Base-by-base conservation (phyloP, 2,329 filamentous ascomycete species). In the Claviceps digitariae region DNA sequence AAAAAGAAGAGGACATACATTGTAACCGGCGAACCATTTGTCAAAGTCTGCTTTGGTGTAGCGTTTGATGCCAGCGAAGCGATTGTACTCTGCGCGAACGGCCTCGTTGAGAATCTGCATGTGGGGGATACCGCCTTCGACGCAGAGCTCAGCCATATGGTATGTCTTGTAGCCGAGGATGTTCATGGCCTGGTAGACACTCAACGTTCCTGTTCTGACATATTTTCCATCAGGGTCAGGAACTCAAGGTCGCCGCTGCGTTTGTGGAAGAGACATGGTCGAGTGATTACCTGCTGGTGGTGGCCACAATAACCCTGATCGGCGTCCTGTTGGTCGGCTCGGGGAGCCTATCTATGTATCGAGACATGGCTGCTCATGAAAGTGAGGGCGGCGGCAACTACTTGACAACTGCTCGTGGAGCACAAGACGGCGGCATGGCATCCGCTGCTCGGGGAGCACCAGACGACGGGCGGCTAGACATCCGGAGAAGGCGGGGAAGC, bases 11-110 rank as follows among this genome's bases (percentile, higher is more conserved):
- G 7, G 2, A 53, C 64, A 51, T 57, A 69, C 69, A 53, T 70
- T 67, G 46, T 69, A 69, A 23, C 66, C 61, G 27, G 65, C 66
- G 27, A 69, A 65, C 63, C 68, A 69, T 57, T 70, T 71, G 55
- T 71, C 68, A 46, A 69, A 71, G 44, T 71, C 69, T 12, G 58
- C 59, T 20, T 27, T 43, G 23, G 15, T 44, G 46, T 49, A 53
- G 15, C 52, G 48, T 23, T 54, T 41, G 17, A 51, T 43, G 23
- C 48, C 48, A 8, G 52, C 41, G 34, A 21, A 51, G 9, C 48
- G 48, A 25, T 65, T 63, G 41, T 63, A 57, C 27, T 67, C 63
- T 13, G 64, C 64, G 0, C 55, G 55, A 4, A 67, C 51, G 5
- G 63, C 66, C 36, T 70, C 66, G 2, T 57, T 54, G 46, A 67